phyloP scores from a whole-genome alignment of 768 basidiomycete genomes.

The Crassisporium funariophilum region DNA sequence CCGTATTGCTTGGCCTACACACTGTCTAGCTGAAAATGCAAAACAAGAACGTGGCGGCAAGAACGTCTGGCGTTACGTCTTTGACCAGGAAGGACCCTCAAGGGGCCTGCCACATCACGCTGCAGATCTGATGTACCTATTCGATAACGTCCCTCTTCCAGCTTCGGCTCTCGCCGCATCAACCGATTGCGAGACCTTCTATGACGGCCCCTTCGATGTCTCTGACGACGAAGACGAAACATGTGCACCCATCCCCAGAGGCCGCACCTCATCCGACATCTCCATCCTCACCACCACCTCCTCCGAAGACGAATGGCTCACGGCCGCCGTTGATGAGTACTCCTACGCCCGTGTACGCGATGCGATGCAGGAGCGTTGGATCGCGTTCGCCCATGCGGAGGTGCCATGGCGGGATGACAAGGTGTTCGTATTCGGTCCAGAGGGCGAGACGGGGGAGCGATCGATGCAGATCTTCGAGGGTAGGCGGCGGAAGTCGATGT shows the following conservation, averaged over 20 bases:
- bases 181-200: slow-evolving; percentile 10
- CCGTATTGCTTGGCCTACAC: slow-evolving; percentile 76
- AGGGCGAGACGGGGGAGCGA: slow-evolving; percentile 80
- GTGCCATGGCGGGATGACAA: slow-evolving; percentile 66
- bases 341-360: slow-evolving; percentile 69
- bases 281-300: neutral
- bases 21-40: slow-evolving; percentile 57
- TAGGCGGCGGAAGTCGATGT: slow-evolving; percentile 56
- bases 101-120: slow-evolving; percentile 68
- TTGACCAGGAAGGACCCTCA: slow-evolving; percentile 77
- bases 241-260: slow-evolving; percentile 11
- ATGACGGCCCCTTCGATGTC: slow-evolving; percentile 11
- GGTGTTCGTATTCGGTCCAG: slow-evolving; percentile 80
- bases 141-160: slow-evolving; percentile 71
- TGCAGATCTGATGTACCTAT: slow-evolving; percentile 75
- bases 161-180: slow-evolving; percentile 15
- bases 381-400: slow-evolving; percentile 73
- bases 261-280: slow-evolving; percentile 2
- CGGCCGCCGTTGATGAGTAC: slow-evolving; percentile 64
- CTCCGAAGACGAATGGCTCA: slow-evolving; percentile 48
- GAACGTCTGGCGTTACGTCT: slow-evolving; percentile 79
- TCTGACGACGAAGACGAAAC: slow-evolving; percentile 36
- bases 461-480: slow-evolving; percentile 65
- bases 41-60: slow-evolving; percentile 52
- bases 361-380: slow-evolving; percentile 73